Evolutionary conservation across 1,139 yeast genomes (phyloP).

Genomic region (Diutina ranongensis): DNA sequence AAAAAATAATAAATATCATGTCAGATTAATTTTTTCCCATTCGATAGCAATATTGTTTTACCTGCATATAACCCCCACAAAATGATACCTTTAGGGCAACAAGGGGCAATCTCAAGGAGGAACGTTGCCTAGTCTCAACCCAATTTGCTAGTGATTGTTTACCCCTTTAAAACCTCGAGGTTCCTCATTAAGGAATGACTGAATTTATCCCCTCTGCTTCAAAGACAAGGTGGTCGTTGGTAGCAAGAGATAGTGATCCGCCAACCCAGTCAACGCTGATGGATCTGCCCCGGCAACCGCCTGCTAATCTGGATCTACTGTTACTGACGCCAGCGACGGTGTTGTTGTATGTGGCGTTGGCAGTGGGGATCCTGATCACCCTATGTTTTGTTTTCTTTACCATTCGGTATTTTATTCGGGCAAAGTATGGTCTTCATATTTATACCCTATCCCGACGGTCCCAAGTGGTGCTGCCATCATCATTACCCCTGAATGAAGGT

Average conservation of each 20-base stretch:
- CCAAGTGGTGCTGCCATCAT: slow-evolving; percentile 7
- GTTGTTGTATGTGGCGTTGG: slow-evolving; percentile 25
- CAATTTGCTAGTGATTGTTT: not conserved
- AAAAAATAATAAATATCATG: no score
- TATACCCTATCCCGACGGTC: slow-evolving; percentile 16
- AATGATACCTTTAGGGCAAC: not conserved
- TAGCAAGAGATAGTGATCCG: not conserved
- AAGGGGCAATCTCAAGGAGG: not conserved
- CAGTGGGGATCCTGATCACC: slow-evolving; percentile 51
- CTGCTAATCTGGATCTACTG: not conserved
- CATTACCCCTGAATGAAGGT: no score
- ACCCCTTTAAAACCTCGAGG: not conserved
- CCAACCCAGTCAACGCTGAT: not conserved
- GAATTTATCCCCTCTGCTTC: not conserved
- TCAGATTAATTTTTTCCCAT: no score
- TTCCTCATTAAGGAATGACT: not conserved
- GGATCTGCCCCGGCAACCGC: slow-evolving; percentile 3
- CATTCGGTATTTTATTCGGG: slow-evolving; percentile 43
- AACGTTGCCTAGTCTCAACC: not conserved
- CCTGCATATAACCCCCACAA: not conserved
- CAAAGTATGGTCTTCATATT: slow-evolving; percentile 43
- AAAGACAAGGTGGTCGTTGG: not conserved
- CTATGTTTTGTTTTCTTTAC: slow-evolving; percentile 46
- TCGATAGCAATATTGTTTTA: no score
- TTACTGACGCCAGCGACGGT: not conserved